Evolutionary conservation across 495 filamentous ascomycete genomes (phyloP), one percentile per base, ranked within the genome.

Genomic region (Paragyromitra xinjiangensis): DNA sequence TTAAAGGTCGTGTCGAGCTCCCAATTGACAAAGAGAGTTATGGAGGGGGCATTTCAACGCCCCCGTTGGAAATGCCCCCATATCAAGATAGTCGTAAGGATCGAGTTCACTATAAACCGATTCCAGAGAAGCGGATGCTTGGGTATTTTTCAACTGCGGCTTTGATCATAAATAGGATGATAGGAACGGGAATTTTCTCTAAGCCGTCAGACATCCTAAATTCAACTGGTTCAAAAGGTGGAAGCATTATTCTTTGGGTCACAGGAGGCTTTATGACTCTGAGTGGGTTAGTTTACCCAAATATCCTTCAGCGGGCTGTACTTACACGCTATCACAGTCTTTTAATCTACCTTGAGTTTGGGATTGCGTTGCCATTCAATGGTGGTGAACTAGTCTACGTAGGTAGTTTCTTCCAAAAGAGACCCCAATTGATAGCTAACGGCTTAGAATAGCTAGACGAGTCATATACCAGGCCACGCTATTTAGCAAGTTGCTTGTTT

Each of bases 151-250:
- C 80, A 22, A 82, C 80, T 45, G 71, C 79, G 26, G 73, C 81
- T 34, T 69, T 82, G 9, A 82, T 82, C 58, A 71, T 82, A 24
- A 82, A 75, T 37, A 82, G 80, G 42, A 82, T 82, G 81, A 82
- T 82, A 50, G 81, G 81, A 3, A 82, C 80, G 16, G 81, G 81
- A n/a, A 82, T 82, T 8, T 82, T 82, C 34, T 76, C 81, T 12
- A 82, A 75, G 61, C 81, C 81, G 3, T 68, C 63, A 1, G 51
- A 64, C 9, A 69, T 82, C 16, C 51, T 82, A 65, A n/a, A 1
- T n/a, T 62, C 69, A 19, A 74, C 72, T 42, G 77, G 77, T 6
- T 75, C 77, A 11, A 82, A 77, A 67, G 80, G 81, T n/a, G 70
- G 44, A 45, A 61, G 73, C 2, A 51, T 82, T 64, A 66, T 82